Percentiles rank a stretch among this genome's conserved stretches.
Evolutionary conservation across 805 yeast species (phyloP).

Genomic region (Candida montana): DNA sequence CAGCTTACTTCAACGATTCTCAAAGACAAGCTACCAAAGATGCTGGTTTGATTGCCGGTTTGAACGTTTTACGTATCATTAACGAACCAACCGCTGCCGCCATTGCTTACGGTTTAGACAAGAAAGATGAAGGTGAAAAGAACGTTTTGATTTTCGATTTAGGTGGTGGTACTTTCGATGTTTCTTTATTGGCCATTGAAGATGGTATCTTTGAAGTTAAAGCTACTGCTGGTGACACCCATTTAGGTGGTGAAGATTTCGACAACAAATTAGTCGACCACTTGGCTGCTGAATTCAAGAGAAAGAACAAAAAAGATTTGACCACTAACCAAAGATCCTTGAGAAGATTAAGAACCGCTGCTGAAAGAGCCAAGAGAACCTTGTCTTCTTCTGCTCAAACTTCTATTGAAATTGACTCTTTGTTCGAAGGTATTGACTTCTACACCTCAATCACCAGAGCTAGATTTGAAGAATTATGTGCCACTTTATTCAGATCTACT

Average conservation of each 20-base stretch:
- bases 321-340: slow-evolving; percentile 90
- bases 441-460: slow-evolving; percentile 96
- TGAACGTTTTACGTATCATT: slow-evolving; percentile 16
- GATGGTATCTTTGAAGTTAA: slow-evolving; percentile 96
- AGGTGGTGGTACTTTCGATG: slow-evolving; percentile 98
- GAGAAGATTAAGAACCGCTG: slow-evolving; percentile 96
- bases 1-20: slow-evolving; percentile 18
- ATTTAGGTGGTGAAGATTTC: slow-evolving; percentile 64
- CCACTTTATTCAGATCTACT: slow-evolving; percentile 89
- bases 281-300: slow-evolving; percentile 91
- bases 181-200: slow-evolving; percentile 81
- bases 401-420: slow-evolving; percentile 89
- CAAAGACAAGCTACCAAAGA: slow-evolving; percentile 19
- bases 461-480: slow-evolving; percentile 94
- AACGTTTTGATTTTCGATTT: slow-evolving; percentile 86
- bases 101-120: slow-evolving; percentile 89
- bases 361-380: slow-evolving; percentile 98
- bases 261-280: slow-evolving; percentile 91
- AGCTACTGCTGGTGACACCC: slow-evolving; percentile 56
- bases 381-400: slow-evolving; percentile 95
- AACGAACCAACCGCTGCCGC: slow-evolving; percentile 71
- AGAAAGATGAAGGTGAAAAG: slow-evolving; percentile 69
- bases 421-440: slow-evolving; percentile 93
- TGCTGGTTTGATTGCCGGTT: slow-evolving; percentile 17
- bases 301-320: slow-evolving; percentile 93